Conservation (phyloP, 768 basidiomycete species). For the Coprinellus aureogranulatus region DNA sequence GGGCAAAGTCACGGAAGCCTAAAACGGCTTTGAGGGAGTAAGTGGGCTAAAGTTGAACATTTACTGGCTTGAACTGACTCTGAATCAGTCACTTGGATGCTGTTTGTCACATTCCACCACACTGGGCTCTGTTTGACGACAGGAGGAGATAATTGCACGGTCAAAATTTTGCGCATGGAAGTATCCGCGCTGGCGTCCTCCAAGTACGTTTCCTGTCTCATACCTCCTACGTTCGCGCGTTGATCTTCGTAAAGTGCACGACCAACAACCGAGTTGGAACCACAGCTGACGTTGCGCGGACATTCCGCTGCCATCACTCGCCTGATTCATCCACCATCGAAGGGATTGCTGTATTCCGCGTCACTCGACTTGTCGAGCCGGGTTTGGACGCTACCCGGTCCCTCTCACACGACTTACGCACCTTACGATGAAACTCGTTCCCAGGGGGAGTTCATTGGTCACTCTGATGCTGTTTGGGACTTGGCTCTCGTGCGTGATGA, state of each 20-base stretch:
- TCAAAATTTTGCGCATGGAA: conserved; percentile 95
- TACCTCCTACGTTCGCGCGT: conserved; percentile 14
- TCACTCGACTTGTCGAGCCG: conserved; percentile 93
- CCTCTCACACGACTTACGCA: conserved; percentile 84
- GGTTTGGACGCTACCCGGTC: conserved; percentile 79
- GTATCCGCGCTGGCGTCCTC: conserved; percentile 70
- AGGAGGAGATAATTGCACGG: conserved; percentile 91
- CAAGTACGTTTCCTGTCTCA: conserved; percentile 52
- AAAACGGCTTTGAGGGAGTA: conserved; percentile 88
- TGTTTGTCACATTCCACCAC: conserved; percentile 88
- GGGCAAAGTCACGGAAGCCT: conserved; percentile 77
- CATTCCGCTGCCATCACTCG: conserved; percentile 91
- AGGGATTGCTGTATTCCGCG: conserved; percentile 81
- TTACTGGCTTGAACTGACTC: conserved; percentile 13
- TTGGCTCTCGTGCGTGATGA: conserved; percentile 82
- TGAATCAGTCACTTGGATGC: conserved; percentile 84
- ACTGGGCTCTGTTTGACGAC: conserved; percentile 84
- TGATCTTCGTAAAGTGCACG: conserved; percentile 47
- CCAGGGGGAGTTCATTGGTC: conserved; percentile 81
- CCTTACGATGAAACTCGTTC: conserved; percentile 80
- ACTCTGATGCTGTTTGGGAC: conserved; percentile 97
- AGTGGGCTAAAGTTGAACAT: conserved; percentile 35
- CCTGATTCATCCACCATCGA: conserved; percentile 74
- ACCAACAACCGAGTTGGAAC: conserved; percentile 84
- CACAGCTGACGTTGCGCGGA: conserved; percentile 88